Percentiles rank a stretch among this genome's conserved stretches.
Evolutionary conservation across 345 rosid genomes (phyloP).

Genomic region (Euphorbia tirucalli): DNA sequence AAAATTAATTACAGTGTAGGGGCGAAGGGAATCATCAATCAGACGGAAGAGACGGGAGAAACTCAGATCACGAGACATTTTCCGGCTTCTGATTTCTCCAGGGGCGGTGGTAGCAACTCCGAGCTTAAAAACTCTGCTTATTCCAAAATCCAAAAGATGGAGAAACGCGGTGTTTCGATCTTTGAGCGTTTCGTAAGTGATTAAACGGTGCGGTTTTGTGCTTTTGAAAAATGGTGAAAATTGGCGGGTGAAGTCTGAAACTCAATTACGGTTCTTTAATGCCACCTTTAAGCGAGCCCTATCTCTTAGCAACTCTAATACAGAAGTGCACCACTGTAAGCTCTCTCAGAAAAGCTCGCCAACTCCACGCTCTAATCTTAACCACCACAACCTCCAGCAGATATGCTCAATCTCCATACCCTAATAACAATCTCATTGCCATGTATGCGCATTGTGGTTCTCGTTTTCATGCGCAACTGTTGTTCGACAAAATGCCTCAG

Average conservation of each 20-base stretch:
- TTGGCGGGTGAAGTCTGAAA: not conserved
- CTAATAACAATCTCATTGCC: constrained; percentile 57
- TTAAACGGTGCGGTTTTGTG: constrained; percentile 3
- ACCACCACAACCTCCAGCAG: constrained; percentile 26
- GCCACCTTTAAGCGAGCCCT: constrained; percentile 36
- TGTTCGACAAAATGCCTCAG: constrained; percentile 74
- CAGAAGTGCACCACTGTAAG: constrained; percentile 51
- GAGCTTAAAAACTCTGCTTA: not conserved
- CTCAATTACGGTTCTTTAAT: constrained; percentile 10
- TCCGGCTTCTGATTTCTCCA: not conserved
- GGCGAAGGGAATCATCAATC: constrained; percentile 39
- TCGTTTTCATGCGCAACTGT: constrained; percentile 29
- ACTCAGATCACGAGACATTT: constrained; percentile 34
- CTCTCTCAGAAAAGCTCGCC: constrained; percentile 47
- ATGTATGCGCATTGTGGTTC: constrained; percentile 66
- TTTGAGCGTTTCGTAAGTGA: not conserved
- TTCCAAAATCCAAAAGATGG: too few relatives aligned
- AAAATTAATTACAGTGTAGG: constrained; percentile 34
- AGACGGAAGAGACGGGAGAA: constrained; percentile 40
- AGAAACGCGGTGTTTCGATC: too few relatives aligned
- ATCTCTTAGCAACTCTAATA: constrained; percentile 34
- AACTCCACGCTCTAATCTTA: constrained; percentile 60
- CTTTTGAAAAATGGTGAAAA: not conserved
- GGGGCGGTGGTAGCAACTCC: not conserved
- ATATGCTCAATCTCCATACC: constrained; percentile 44